phyloP scores from a whole-genome alignment of 768 basidiomycete genomes.

The Boletus rubescentipes region DNA sequence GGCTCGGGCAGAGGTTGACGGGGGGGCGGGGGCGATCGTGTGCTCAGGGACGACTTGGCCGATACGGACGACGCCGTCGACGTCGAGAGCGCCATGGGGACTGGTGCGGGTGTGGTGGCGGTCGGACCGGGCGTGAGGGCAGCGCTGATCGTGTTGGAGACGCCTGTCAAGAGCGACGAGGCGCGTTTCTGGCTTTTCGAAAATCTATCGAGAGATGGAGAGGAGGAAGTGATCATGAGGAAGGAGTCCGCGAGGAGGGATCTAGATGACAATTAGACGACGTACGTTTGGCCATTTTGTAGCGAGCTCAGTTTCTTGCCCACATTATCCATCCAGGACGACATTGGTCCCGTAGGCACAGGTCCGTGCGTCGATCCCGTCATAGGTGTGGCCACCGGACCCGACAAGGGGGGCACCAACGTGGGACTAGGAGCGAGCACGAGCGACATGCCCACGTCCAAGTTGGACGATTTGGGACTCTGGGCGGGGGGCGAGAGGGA shows the following conservation, averaged over 20 bases:
- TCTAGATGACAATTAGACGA: slow-evolving; percentile 13
- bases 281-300: slow-evolving; percentile 54
- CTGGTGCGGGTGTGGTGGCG: slow-evolving; percentile 25
- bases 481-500: not conserved
- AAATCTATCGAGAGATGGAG: slow-evolving; percentile 41
- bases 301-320: slow-evolving; percentile 63
- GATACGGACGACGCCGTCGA: not conserved
- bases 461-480: not conserved
- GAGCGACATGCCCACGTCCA: slow-evolving; percentile 15
- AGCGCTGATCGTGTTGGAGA: slow-evolving; percentile 54
- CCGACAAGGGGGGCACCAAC: not conserved
- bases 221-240: too few species aligned
- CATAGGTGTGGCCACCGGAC: not conserved
- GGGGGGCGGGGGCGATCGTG: slow-evolving; percentile 6
- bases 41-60: not conserved
- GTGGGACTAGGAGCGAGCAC: slow-evolving; percentile 13
- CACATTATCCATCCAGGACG: slow-evolving; percentile 57
- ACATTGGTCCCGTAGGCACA: slow-evolving; percentile 31
- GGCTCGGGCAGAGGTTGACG: not conserved
- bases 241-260: not conserved
- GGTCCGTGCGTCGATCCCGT: slow-evolving; percentile 6
- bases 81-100: not conserved
- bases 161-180: slow-evolving; percentile 61
- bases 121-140: slow-evolving; percentile 44
- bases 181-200: slow-evolving; percentile 68